Evolutionary conservation across 495 filamentous ascomycete species (phyloP).

Genomic region (Platismatia glauca): DNA sequence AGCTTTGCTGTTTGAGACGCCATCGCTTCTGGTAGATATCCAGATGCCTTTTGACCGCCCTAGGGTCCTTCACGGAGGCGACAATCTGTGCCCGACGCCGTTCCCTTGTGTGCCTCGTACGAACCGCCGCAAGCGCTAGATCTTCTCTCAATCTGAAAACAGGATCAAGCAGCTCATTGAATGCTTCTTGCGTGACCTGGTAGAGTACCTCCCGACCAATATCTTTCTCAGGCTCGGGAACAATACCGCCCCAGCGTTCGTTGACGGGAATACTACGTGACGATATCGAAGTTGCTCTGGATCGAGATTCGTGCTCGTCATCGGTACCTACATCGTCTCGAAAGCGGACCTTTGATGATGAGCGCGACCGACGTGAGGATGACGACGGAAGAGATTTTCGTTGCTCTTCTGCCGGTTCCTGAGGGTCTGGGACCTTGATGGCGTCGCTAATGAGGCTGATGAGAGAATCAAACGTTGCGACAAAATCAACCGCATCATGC

Average conservation of each 20-base stretch:
- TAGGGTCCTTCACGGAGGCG: conserved; percentile 2
- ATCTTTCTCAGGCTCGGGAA: conserved; percentile 71
- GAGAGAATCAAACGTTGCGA: conserved; percentile 17
- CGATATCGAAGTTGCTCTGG: conserved; percentile 64
- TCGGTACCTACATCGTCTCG: conserved; percentile 54
- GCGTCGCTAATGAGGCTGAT: conserved; percentile 10
- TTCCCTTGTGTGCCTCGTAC: conserved; percentile 53
- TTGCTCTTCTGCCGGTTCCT: conserved; percentile 24
- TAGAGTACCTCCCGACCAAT: conserved; percentile 83
- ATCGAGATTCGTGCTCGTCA: conserved; percentile 63
- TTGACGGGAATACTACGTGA: conserved; percentile 63
- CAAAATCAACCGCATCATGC: conserved; percentile 12
- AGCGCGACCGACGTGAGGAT: conserved; percentile 60
- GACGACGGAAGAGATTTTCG: conserved; percentile 40
- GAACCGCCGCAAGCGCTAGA: conserved; percentile 56
- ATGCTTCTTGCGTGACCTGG: conserved; percentile 78
- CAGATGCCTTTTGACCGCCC: conserved; percentile 4
- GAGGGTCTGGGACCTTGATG: conserved; percentile 33
- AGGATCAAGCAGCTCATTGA: conserved; percentile 83
- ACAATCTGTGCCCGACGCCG: conserved; percentile 18
- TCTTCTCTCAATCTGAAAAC: conserved; percentile 79
- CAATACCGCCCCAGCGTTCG: conserved; percentile 75
- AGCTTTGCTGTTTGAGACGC: conserved; percentile 27
- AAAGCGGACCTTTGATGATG: conserved; percentile 78
- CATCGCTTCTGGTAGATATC: conserved; percentile 23